Conservation (phyloP, 2,329 filamentous ascomycete genomes). For the Orbilia blumenaviensis region DNA sequence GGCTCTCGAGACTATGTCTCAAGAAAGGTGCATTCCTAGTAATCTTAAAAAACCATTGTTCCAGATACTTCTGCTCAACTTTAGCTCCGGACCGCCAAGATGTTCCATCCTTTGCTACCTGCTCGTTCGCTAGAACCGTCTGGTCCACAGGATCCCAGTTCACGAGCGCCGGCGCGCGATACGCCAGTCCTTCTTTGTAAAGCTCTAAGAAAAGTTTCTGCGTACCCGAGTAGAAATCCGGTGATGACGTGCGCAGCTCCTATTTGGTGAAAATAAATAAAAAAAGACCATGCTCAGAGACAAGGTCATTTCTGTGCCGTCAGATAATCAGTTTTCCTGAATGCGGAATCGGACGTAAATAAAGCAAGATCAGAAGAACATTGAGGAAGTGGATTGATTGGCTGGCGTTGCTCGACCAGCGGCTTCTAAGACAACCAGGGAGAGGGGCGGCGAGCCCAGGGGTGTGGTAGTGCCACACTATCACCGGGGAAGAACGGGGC, state of each 20-base stretch:
- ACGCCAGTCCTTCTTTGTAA: conserved; percentile 77
- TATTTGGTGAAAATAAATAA: conserved; percentile 60
- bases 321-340: conserved; percentile 52
- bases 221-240: conserved; percentile 87
- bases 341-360: conserved; percentile 33
- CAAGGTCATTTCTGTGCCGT: conserved; percentile 52
- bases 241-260: conserved; percentile 86
- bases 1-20: conserved; percentile 73
- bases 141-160: conserved; percentile 92
- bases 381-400: conserved; percentile 47
- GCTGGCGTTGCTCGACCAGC: conserved; percentile 40
- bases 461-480: conserved; percentile 31
- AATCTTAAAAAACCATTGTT: conserved; percentile 91
- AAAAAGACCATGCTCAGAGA: conserved; percentile 49
- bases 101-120: conserved; percentile 83
- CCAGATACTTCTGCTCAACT: conserved; percentile 79
- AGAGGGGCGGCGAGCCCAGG: not conserved
- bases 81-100: conserved; percentile 89
- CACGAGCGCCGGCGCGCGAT: conserved; percentile 82
- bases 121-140: conserved; percentile 90
- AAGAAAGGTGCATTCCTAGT: conserved; percentile 79
- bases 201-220: conserved; percentile 85
- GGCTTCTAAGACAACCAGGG: conserved; percentile 34
- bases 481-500: conserved; percentile 24
- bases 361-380: conserved; percentile 36